Conservation (phyloP, 2,329 filamentous ascomycete species). For the Apiospora kogelbergensis region DNA sequence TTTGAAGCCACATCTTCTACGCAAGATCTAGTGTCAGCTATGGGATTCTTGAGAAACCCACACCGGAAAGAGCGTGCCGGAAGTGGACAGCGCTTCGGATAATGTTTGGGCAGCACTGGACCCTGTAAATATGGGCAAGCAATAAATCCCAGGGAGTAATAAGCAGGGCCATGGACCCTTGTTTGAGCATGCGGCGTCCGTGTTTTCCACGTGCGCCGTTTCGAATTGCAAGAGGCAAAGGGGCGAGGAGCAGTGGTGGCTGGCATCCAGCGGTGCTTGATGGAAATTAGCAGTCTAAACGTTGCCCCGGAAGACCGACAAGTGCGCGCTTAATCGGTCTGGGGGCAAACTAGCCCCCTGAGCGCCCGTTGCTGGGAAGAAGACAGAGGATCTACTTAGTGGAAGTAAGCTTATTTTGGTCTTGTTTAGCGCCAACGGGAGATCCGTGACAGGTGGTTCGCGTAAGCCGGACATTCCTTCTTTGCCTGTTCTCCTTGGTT, state of each 20-base stretch:
- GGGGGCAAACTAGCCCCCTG: not conserved
- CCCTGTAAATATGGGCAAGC: not conserved
- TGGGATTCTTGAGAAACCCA: not conserved
- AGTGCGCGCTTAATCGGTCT: not conserved
- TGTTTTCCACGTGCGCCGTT: not conserved
- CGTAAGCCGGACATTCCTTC: slow-evolving; percentile 1
- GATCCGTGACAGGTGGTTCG: not conserved
- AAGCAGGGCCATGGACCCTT: not conserved
- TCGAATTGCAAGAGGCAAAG: not conserved
- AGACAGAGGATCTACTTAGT: not conserved
- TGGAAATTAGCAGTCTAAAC: not conserved
- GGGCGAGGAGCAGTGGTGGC: not conserved
- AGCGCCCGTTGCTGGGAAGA: not conserved
- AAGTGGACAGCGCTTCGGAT: not conserved
- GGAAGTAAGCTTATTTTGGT: not conserved
- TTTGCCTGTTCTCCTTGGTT: not conserved
- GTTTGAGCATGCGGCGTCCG: not conserved
- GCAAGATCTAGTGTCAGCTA: not conserved
- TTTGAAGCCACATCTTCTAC: too few species aligned
- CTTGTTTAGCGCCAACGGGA: not conserved
- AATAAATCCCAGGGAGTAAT: rapidly evolving
- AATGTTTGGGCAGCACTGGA: not conserved
- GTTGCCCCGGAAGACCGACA: not conserved
- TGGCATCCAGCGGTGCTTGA: not conserved
- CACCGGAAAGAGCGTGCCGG: not conserved